Conservation (phyloP, 2,329 filamentous ascomycete genomes). For the Penicillium sp. region DNA sequence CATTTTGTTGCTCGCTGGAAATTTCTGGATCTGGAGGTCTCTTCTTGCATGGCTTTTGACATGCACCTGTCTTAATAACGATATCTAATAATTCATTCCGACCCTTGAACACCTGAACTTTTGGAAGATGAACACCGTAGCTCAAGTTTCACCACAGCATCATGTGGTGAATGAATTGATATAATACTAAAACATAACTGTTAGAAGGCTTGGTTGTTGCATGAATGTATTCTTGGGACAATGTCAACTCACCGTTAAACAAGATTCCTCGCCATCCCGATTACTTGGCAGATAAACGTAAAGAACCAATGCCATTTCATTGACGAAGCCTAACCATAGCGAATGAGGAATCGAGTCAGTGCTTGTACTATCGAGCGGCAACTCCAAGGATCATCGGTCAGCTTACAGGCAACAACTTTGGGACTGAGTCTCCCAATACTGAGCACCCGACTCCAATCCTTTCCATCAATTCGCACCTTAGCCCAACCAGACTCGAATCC, state of each 20-base stretch:
- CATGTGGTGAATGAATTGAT: slow-evolving; percentile 46
- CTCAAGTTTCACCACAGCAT: not conserved
- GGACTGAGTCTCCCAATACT: slow-evolving; percentile 88
- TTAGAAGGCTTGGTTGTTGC: not conserved
- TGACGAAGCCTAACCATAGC: slow-evolving; percentile 40
- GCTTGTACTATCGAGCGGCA: not conserved
- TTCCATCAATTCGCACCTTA: slow-evolving; percentile 84
- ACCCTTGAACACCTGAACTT: not conserved
- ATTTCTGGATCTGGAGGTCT: slow-evolving; percentile 7
- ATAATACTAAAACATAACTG: slow-evolving; percentile 39
- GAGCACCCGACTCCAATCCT: slow-evolving; percentile 91
- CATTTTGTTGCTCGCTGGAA: not conserved
- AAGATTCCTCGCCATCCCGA: slow-evolving; percentile 46
- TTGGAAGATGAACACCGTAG: not conserved
- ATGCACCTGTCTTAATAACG: slow-evolving; percentile 25
- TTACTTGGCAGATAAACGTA: slow-evolving; percentile 49
- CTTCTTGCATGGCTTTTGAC: slow-evolving; percentile 12
- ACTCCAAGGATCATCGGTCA: not conserved
- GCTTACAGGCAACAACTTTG: slow-evolving; percentile 82
- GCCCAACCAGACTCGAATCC: slow-evolving; percentile 82
- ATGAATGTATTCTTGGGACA: not conserved
- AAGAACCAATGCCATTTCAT: slow-evolving; percentile 47
- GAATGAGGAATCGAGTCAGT: not conserved
- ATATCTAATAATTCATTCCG: slow-evolving; percentile 15
- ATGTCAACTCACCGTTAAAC: slow-evolving; percentile 43